These are phyloP conservation scores for Silene uniflora DNA, from an alignment of 148 eudicot genomes.

Conservation along the genomic window DNA sequence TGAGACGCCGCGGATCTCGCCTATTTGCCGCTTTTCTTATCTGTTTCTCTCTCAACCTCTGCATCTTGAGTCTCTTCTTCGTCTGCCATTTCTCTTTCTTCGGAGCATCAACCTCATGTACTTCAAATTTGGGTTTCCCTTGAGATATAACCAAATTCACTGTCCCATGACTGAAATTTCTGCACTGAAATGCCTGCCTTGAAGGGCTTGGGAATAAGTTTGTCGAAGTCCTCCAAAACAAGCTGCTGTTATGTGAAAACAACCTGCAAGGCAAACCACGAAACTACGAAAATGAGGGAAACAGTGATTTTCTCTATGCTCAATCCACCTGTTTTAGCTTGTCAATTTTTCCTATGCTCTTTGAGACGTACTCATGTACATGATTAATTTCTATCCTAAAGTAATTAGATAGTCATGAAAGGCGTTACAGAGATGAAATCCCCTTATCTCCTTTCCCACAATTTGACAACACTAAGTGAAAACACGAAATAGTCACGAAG, in stretches of 20 bases:
- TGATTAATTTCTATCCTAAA: neutral
- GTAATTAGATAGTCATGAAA: neutral
- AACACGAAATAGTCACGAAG: neutral
- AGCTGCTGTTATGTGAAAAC: conserved; percentile 5
- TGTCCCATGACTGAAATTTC: conserved; percentile 55
- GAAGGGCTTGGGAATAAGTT: conserved; percentile 7
- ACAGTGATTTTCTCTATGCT: neutral
- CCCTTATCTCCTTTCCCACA: neutral
- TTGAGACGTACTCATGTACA: neutral
- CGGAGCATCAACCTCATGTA: conserved; percentile 68
- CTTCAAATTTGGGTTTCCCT: conserved; percentile 84
- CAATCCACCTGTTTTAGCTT: neutral
- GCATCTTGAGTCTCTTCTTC: conserved; percentile 76
- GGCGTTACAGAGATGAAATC: neutral
- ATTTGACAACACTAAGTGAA: neutral
- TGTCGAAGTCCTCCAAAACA: conserved; percentile 6
- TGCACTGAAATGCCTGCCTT: conserved; percentile 25
- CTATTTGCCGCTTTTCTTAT: conserved; percentile 72
- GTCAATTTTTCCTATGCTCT: neutral
- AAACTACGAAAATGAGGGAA: neutral
- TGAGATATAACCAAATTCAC: conserved; percentile 66
- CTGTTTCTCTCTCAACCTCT: conserved; percentile 67
- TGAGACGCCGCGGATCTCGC: conserved; percentile 72
- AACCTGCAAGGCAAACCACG: conserved; percentile 12
- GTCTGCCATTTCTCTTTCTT: conserved; percentile 76